Percentiles rank a stretch among this genome's conserved stretches.
Conservation (phyloP, 1,284 basidiomycete genomes). For the Coniophora puteana region DNA sequence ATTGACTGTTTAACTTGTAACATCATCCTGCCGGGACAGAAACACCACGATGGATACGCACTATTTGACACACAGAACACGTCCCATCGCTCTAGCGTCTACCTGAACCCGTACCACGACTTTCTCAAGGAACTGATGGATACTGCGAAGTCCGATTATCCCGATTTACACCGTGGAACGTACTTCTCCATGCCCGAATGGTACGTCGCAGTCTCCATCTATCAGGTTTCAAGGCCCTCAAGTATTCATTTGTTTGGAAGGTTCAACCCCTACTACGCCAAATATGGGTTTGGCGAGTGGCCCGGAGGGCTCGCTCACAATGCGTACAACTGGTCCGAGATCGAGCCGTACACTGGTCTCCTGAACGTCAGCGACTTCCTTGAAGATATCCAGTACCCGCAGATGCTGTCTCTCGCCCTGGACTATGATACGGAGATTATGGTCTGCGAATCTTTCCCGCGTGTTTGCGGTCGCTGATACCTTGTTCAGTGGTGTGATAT, state of each 20-base stretch:
- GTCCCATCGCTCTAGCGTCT: conserved; percentile 44
- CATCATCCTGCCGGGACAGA: no score
- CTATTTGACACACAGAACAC: conserved; percentile 54
- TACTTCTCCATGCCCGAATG: conserved; percentile 54
- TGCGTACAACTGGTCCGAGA: conserved; percentile 40
- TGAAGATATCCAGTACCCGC: conserved; percentile 49
- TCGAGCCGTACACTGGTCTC: conserved; percentile 54
- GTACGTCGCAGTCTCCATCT: conserved; percentile 23
- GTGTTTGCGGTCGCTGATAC: neutral
- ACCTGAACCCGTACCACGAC: conserved; percentile 49
- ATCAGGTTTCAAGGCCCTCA: no score
- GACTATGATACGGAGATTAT: conserved; percentile 55
- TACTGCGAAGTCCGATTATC: conserved; percentile 45
- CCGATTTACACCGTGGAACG: conserved; percentile 45
- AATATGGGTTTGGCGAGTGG: conserved; percentile 47
- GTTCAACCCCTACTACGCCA: conserved; percentile 52
- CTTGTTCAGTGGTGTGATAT: conserved; percentile 53
- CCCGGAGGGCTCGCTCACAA: conserved; percentile 55
- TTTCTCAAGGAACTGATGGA: conserved; percentile 50
- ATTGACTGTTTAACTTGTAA: neutral
- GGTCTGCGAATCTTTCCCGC: conserved; percentile 31
- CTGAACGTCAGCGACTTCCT: conserved; percentile 49
- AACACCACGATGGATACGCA: conserved; percentile 48
- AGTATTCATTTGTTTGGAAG: conserved; percentile 18
- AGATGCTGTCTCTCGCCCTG: conserved; percentile 50